Conservation (phyloP, 1,139 yeast genomes). For the Hemisphaericaspora lyxosophila region DNA sequence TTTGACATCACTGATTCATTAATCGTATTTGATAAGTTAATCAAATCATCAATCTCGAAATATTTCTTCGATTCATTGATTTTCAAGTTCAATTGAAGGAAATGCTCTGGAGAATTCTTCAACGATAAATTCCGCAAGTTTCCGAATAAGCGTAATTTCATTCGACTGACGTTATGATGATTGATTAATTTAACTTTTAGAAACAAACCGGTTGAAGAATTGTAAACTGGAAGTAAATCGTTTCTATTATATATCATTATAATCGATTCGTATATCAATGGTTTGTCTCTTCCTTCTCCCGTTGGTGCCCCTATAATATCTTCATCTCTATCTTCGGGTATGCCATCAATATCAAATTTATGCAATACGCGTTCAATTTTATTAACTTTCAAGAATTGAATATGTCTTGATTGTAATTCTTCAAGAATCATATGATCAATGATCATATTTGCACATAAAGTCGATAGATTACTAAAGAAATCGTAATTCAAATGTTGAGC, state of each 20-base stretch:
- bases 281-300: constrained; percentile 4
- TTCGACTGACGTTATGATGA: constrained; percentile 22
- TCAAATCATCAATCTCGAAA: constrained; percentile 31
- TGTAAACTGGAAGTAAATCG: constrained; percentile 33
- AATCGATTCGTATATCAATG: constrained; percentile 27
- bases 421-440: constrained; percentile 64
- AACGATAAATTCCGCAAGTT: constrained; percentile 26
- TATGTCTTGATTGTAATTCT: constrained; percentile 49
- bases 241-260: constrained; percentile 36
- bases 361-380: constrained; percentile 11
- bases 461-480: constrained; percentile 50
- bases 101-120: constrained; percentile 15
- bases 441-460: constrained; percentile 56
- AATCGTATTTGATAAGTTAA: constrained; percentile 26
- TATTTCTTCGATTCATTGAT: constrained; percentile 22
- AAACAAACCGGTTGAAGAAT: constrained; percentile 38
- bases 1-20: constrained; percentile 15
- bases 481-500: constrained; percentile 39
- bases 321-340: constrained; percentile 2
- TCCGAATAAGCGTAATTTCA: constrained; percentile 33
- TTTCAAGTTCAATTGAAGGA: constrained; percentile 21
- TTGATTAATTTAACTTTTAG: constrained; percentile 30
- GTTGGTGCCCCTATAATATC: constrained; percentile 1
- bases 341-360: constrained; percentile 15
- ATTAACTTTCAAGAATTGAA: constrained; percentile 32